Conservation (phyloP, 2,329 filamentous ascomycete genomes). For the Penicillium frequentans region DNA sequence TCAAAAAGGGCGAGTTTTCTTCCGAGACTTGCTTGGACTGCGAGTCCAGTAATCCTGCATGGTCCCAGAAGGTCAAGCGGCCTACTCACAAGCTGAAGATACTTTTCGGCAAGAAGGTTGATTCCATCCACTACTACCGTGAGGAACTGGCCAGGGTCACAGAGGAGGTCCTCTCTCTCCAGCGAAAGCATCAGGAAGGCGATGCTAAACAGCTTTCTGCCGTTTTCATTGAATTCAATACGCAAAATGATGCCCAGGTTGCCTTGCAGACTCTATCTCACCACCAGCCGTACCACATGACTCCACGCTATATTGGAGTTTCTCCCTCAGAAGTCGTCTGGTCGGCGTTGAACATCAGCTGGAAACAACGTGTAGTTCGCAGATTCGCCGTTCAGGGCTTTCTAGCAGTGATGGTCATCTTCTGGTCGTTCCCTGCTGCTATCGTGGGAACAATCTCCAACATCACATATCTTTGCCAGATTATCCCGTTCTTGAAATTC, state of each 20-base stretch:
- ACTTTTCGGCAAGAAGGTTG: slow-evolving; percentile 78
- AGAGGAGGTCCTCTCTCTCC: slow-evolving; percentile 65
- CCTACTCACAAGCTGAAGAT: slow-evolving; percentile 68
- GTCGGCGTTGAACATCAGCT: slow-evolving; percentile 75
- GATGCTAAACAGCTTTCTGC: slow-evolving; percentile 67
- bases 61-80: slow-evolving; percentile 52
- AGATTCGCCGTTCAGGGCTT: slow-evolving; percentile 68
- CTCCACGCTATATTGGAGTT: slow-evolving; percentile 81
- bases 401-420: slow-evolving; percentile 76
- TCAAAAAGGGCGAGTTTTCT: slow-evolving; percentile 33
- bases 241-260: slow-evolving; percentile 78
- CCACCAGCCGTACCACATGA: slow-evolving; percentile 83
- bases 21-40: slow-evolving; percentile 29
- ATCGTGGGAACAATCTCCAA: slow-evolving; percentile 88
- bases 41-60: slow-evolving; percentile 28
- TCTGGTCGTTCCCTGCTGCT: slow-evolving; percentile 77
- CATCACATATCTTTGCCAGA: slow-evolving; percentile 62
- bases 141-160: slow-evolving; percentile 70
- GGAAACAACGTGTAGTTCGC: slow-evolving; percentile 79
- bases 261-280: slow-evolving; percentile 83
- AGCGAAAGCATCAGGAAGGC: slow-evolving; percentile 63
- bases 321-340: slow-evolving; percentile 85
- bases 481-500: slow-evolving; percentile 66
- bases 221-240: slow-evolving; percentile 86
- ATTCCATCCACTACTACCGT: slow-evolving; percentile 86